These are phyloP conservation scores for Sordaria brevicollis DNA, from an alignment of 495 filamentous ascomycete species.

Conservation along the genomic window DNA sequence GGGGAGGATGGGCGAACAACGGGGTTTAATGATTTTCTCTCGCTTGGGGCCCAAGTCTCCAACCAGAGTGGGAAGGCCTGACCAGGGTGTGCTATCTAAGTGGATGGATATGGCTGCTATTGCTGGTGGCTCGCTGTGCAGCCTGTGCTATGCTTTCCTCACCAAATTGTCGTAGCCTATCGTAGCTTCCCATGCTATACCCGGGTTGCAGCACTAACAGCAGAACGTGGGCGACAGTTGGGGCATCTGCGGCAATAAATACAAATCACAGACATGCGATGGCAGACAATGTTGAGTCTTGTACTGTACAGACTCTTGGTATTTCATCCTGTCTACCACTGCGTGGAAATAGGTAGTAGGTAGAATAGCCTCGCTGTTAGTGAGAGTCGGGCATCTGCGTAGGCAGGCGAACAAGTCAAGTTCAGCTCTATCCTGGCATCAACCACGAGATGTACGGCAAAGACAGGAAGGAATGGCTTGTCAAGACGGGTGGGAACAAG, in stretches of 20 bases:
- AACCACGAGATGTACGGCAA: not conserved
- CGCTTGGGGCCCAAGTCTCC: constrained; percentile 4
- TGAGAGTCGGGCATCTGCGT: not conserved
- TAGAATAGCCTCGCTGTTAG: not conserved
- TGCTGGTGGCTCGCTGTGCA: not conserved
- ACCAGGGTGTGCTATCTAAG: not conserved
- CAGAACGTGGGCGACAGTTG: not conserved
- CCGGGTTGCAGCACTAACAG: not conserved
- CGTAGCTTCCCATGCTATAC: not conserved
- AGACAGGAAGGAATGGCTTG: not conserved
- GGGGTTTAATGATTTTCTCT: constrained; percentile 29
- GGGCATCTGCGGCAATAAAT: not conserved
- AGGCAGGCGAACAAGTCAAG: constrained; percentile 59
- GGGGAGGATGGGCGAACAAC: constrained; percentile 18
- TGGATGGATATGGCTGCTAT: not conserved
- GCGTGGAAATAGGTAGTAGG: too few relatives aligned
- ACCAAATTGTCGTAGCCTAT: not conserved
- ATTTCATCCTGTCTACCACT: not conserved
- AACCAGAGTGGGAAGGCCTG: not conserved
- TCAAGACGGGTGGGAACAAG: constrained; percentile 9
- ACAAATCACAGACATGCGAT: not conserved
- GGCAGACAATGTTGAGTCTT: not conserved
- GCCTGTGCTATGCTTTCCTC: not conserved
- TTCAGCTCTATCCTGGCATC: constrained; percentile 72
- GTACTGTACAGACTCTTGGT: too few relatives aligned